Evolutionary conservation across 1,284 basidiomycete species (phyloP).

Genomic region (Ceratobasidium papillatum): DNA sequence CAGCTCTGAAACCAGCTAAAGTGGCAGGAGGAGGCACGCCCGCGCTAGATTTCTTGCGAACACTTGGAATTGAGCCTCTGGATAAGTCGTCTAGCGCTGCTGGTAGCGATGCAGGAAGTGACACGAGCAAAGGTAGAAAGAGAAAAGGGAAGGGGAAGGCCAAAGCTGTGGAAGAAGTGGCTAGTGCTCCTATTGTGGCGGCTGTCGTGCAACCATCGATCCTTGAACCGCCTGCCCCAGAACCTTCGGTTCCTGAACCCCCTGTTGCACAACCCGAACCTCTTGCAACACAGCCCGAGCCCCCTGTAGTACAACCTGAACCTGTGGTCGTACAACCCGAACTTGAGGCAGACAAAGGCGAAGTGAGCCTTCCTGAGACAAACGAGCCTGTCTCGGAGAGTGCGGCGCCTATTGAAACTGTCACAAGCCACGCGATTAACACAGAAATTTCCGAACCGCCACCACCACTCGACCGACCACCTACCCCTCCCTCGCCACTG

Average conservation of each 20-base stretch:
- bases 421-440: not conserved
- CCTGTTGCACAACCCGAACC: not conserved
- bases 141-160: slow-evolving; percentile 29
- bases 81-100: not conserved
- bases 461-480: not conserved
- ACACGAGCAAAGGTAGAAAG: not conserved
- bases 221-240: not conserved
- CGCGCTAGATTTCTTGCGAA: slow-evolving; percentile 18
- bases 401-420: not conserved
- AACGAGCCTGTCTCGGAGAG: not conserved
- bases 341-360: not conserved
- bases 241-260: not conserved
- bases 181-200: not conserved
- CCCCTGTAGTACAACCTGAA: not conserved
- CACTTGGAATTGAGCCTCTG: not conserved
- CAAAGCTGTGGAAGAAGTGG: not conserved
- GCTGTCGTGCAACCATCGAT: not conserved
- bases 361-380: not conserved
- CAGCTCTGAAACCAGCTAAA: not conserved
- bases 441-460: not conserved
- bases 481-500: slow-evolving; percentile 4
- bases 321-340: not conserved
- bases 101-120: not conserved
- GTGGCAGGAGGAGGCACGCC: slow-evolving; percentile 7
- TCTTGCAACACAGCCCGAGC: too few species aligned